Evolutionary conservation across 768 basidiomycete species (phyloP).

Genomic region (Dacryopinax spathularia): DNA sequence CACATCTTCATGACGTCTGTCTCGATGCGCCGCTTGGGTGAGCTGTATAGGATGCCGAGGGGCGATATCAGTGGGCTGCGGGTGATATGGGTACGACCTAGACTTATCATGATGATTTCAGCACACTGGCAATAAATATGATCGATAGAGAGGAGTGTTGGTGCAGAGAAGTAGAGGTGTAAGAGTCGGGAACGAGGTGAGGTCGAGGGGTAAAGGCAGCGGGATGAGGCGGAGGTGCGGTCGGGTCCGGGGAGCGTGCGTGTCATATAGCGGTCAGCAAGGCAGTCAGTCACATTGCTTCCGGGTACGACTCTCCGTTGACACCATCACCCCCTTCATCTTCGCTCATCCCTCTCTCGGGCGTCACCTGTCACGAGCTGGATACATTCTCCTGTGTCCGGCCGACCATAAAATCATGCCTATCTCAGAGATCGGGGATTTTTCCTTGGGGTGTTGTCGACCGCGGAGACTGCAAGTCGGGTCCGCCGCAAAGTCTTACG

Average conservation of each 20-base stretch:
- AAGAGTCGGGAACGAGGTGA: neutral
- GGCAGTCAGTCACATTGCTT: slow-evolving; percentile 1
- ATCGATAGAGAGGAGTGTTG: neutral
- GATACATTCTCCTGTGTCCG: neutral
- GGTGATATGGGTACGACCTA: neutral
- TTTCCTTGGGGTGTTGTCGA: neutral
- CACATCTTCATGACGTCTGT: slow-evolving; percentile 99
- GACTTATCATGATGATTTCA: neutral
- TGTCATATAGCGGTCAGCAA: neutral
- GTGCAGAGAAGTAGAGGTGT: neutral
- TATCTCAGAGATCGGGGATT: neutral
- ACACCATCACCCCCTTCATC: neutral
- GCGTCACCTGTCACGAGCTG: neutral
- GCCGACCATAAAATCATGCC: neutral
- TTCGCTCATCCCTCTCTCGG: neutral
- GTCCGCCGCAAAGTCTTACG: too few species aligned
- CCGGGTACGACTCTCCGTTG: neutral
- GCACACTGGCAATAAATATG: too few species aligned
- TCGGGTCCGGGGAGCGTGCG: slow-evolving; percentile 1
- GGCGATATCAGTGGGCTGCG: neutral
- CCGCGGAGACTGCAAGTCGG: too few species aligned
- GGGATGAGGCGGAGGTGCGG: neutral
- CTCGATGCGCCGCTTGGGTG: slow-evolving; percentile 88
- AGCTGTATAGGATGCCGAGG: slow-evolving; percentile 35
- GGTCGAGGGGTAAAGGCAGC: neutral